A percentile compares a stretch with the other conserved stretches of the same genome.
Evolutionary conservation across 176 grass and related monocot species (phyloP).

Genomic region (Tuctoria greenei): DNA sequence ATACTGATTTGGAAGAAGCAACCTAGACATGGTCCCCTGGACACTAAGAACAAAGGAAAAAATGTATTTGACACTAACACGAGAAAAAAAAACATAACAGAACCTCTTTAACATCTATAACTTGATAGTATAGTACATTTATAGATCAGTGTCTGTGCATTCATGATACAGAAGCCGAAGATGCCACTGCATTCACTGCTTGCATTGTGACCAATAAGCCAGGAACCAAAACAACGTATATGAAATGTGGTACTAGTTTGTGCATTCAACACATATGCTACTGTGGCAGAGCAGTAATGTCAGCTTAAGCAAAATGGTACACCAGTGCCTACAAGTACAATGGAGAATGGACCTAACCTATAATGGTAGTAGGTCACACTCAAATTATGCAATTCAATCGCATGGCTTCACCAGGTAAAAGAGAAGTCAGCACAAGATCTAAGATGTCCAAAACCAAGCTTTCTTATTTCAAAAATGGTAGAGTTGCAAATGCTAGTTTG

Average conservation of each 20-base stretch:
- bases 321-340: neutral
- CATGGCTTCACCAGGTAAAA: neutral
- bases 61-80: neutral
- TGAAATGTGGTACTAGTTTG: neutral
- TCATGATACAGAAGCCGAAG: neutral
- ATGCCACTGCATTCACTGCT: neutral
- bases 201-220: neutral
- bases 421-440: neutral
- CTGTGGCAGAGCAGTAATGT: neutral
- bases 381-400: neutral
- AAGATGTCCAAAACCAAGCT: neutral
- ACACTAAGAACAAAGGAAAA: slow-evolving; percentile 2
- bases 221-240: neutral
- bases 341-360: neutral
- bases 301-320: neutral
- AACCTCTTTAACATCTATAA: neutral
- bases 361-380: neutral
- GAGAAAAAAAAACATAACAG: neutral
- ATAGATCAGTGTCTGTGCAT: neutral
- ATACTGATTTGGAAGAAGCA: neutral
- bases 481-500: neutral
- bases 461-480: neutral
- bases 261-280: slow-evolving; percentile 9
- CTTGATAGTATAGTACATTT: neutral
- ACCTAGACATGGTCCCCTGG: slow-evolving; percentile 8